Base-by-base conservation (phyloP, 805 yeast genomes). In the Metschnikowia lachancei region DNA sequence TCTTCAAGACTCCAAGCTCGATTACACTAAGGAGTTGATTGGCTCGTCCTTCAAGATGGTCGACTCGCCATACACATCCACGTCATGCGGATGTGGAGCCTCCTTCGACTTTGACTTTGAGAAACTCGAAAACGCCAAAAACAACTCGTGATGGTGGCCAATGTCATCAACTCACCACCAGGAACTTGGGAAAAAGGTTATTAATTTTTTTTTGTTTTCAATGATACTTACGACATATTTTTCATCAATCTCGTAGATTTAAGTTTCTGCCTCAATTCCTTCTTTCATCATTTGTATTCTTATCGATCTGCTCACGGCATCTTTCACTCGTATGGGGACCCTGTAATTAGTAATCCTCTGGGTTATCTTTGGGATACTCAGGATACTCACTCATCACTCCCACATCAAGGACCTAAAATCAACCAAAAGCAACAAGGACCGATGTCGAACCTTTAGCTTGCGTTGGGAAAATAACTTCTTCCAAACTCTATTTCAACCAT, bases 11-110 rank as follows among this genome's bases (percentile, higher is more conserved):
- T 84, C 96, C 4, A 87, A 84, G 24, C 73, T 94, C 34, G 97
- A 91, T 57, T 94, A 88, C 60, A 82, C 92, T 0, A 87, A 89
- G 12, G 99, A 94, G 61, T 76, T 94, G 61, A 94, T 94, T 49
- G 99, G 99, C 1, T 85, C 95, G 39, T 90, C 88, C 61, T 94
- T 94, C 68, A 91, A 90, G 61, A 82, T 89, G 38, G 85, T 87
- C n/a, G 87, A 85, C 53, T 85, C 94, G 52, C 98, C 98, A 0
- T 86, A 85, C 58, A 83, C 96, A 19, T 84, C 73, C 4, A 67
- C 74, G 5, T 65, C 70, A 3, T 72, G 77, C 55, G 77, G 77
- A 12, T 72, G 77, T 55, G 77, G 77, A 0, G 65, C 75, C 17
- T 70, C 75, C 2, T 72, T 72, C 57, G 77, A 72, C 56, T 72